Percentiles rank a stretch among this genome's conserved stretches.
These are phyloP conservation scores for Xylaria telfairii DNA, from an alignment of 495 filamentous ascomycete genomes.

Conservation along the genomic window DNA sequence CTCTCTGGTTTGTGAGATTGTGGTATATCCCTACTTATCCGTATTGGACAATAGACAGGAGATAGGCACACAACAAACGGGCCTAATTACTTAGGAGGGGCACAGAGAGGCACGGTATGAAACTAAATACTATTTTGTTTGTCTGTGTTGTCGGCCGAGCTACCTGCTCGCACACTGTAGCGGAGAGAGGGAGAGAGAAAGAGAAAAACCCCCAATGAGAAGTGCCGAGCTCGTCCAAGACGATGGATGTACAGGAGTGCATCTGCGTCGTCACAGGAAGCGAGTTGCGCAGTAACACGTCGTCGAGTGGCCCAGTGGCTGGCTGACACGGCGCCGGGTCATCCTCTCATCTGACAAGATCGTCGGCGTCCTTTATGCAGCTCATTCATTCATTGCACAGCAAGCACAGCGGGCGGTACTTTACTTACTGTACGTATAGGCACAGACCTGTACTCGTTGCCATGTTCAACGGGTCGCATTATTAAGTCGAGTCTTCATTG, in stretches of 20 bases:
- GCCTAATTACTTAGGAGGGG: background rate
- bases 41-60: background rate
- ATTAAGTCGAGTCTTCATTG: background rate
- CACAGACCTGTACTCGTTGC: too few species aligned
- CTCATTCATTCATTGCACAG: background rate
- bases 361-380: slow-evolving; percentile 30
- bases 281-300: slow-evolving; percentile 7
- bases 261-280: slow-evolving; percentile 6
- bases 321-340: slow-evolving; percentile 10
- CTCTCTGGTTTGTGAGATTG: background rate
- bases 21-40: background rate
- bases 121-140: background rate
- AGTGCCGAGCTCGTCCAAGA: background rate
- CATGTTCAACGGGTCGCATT: background rate
- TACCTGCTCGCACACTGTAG: background rate
- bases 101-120: background rate
- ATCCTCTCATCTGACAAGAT: slow-evolving; percentile 33
- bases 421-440: too few species aligned
- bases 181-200: background rate
- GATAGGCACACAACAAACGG: background rate
- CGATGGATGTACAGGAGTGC: background rate
- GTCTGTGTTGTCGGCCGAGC: background rate
- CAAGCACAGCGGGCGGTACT: background rate
- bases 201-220: background rate
- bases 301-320: background rate